Evolutionary conservation across 768 basidiomycete genomes (phyloP), one percentile per base, ranked within the genome.

Genomic region (Strobilomyces echinocephalus): DNA sequence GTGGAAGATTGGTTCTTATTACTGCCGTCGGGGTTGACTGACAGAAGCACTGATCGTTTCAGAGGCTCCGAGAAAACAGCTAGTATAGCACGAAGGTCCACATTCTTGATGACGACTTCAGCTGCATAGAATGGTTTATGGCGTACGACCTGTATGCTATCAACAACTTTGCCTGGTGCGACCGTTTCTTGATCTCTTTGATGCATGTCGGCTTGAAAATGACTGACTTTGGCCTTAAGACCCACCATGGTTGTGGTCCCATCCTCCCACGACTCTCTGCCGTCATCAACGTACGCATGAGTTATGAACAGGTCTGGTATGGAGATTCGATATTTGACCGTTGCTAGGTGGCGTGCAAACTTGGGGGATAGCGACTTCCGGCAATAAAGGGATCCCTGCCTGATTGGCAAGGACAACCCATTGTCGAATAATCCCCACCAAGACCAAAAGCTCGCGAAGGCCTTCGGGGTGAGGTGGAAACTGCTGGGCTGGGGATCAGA

Each of bases 361-460:
- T 97, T 97, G 12, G 89, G 90, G 0, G 91, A 88, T 12, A 85
- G 76, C 1, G 78, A 78, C 26, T 85, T 82, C 40, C 76, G 74
- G 2, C 86, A 85, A 70, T 88, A 93, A 44, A 88, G 84, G 12
- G 76, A 78, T n/a, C 95, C 95, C 63, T 95, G 91, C 9, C 92
- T 84, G 42, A 94, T 87, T 1, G 93, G 93, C 9, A 95, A 75
- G 1, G 89, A 85, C 54, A 91, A 72, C 10, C 77, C 77, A 48
- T 83, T 76, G 63, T 94, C 87, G 63, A 97, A 98, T 5, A 94
- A 74, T 36, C 77, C 75, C 81, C 90, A 95, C 95, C 94, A 97
- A 1, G 86, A 79, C 81, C 87, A 91, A 72, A 98, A 98, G 68
- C 93, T 90, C 2, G 89, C 77, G 61, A 92, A 93, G 3, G 83